Evolutionary conservation across 129 eudicot genomes (phyloP).

Genomic region (Tagetes patula): DNA sequence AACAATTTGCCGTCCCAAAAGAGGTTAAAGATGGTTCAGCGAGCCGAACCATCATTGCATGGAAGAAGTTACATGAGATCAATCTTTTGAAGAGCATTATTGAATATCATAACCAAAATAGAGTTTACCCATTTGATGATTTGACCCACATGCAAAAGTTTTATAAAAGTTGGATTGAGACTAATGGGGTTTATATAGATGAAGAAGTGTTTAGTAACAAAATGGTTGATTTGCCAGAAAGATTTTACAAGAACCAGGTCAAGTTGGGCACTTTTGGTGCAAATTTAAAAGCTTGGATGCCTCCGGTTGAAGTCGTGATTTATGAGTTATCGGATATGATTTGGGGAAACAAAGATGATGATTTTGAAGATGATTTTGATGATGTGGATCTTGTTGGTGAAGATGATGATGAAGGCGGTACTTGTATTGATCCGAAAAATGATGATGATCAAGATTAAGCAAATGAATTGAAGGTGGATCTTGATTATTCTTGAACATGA

Average conservation of each 20-base stretch:
- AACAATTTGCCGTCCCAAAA: background rate
- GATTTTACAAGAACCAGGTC: constrained; percentile 6
- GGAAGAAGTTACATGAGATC: constrained; percentile 27
- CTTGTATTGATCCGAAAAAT: background rate
- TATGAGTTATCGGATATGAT: constrained; percentile 4
- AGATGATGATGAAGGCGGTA: background rate
- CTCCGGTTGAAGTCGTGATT: background rate
- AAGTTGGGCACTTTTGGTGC: background rate
- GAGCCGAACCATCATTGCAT: constrained; percentile 1
- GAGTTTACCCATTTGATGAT: constrained; percentile 7
- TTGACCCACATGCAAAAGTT: background rate
- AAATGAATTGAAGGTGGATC: background rate
- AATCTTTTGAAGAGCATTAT: constrained; percentile 14
- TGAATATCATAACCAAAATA: background rate
- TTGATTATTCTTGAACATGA: background rate
- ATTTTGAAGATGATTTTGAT: background rate
- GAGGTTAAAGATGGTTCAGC: background rate
- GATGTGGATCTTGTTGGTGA: background rate
- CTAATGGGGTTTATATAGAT: background rate
- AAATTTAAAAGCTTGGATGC: constrained; percentile 6
- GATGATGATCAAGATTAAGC: background rate
- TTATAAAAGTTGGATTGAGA: constrained; percentile 2
- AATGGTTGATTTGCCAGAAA: constrained; percentile 17
- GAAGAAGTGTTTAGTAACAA: constrained; percentile 14
- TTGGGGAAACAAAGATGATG: constrained; percentile 2